Conservation (phyloP, 345 rosid genomes). For the Lepidium didymum region DNA sequence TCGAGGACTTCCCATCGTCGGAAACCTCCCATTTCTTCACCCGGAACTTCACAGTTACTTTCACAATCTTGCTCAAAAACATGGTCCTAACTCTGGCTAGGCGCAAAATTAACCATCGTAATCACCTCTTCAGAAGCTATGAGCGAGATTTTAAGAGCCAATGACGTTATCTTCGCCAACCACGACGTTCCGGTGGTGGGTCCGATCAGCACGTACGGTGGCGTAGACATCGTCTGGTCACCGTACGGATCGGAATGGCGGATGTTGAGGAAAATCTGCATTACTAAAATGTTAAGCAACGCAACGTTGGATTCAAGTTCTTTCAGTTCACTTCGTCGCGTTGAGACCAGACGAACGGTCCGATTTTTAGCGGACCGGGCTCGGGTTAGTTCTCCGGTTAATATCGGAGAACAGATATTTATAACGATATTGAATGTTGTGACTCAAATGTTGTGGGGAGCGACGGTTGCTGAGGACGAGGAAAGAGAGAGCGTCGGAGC, state of each 20-base stretch:
- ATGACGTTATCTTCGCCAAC: slow-evolving; percentile 23
- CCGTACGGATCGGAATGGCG: slow-evolving; percentile 19
- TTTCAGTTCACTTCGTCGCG: not conserved
- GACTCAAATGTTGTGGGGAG: slow-evolving; percentile 42
- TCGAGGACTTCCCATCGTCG: slow-evolving; percentile 21
- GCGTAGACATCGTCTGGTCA: slow-evolving; percentile 6
- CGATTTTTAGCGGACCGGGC: not conserved
- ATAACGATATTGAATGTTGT: slow-evolving; percentile 24
- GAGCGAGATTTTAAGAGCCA: slow-evolving; percentile 11
- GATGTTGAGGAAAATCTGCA: slow-evolving; percentile 20
- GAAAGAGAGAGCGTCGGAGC: not conserved
- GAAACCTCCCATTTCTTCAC: slow-evolving; percentile 21
- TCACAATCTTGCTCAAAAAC: not conserved
- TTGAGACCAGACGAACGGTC: slow-evolving; percentile 20
- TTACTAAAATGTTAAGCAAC: slow-evolving; percentile 25
- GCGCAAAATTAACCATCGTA: slow-evolving; percentile 15
- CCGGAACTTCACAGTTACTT: slow-evolving; percentile 24
- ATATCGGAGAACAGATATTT: slow-evolving; percentile 32
- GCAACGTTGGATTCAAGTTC: slow-evolving; percentile 20
- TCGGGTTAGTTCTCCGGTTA: slow-evolving; percentile 23
- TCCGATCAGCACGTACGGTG: not conserved
- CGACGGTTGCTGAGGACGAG: slow-evolving; percentile 13
- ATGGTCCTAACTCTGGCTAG: slow-evolving; percentile 33
- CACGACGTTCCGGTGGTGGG: slow-evolving; percentile 10
- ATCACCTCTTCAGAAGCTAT: slow-evolving; percentile 10